Base-by-base conservation (phyloP, 2,329 filamentous ascomycete species). In the Scedosporium minutisporum region DNA sequence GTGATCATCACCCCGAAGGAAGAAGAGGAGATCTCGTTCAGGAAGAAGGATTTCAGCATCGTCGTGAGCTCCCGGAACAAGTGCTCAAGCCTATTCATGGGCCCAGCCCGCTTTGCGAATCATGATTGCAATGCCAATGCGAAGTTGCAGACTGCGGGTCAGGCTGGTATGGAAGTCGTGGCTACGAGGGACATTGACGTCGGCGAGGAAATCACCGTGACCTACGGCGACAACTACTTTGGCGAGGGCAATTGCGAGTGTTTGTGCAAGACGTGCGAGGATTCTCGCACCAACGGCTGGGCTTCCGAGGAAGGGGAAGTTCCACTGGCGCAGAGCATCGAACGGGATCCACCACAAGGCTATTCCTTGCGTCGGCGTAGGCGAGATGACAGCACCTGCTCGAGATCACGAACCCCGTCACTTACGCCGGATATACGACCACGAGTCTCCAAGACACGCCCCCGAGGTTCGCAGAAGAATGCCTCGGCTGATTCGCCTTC, bases 81-180 rank as follows among this genome's bases (percentile, higher is more conserved):
- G 76, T 88, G 88, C 65, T 89, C 93, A 33, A 96, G 91, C 60
- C 79, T 99, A 51, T 97, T 99, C 72, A 87, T 99, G 72, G 95
- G 95, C 0, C 96, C 95, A 6, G 95, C 95, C 41, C 87, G 95
- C 60, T 97, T 99, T 73, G 92, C 95, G 27, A 99, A 99, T 71
- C 95, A 99, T 75, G 95, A 99, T 74, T 99, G 95, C 76, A 84
- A 89, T 67, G 91, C 95, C 38, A 99, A 97, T 77, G 93, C 93
- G 7, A 85, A 87, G 70, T 82, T 99, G 55, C 88, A 90, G 68
- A 97, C 91, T 42, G 89, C 86, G 42, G 91, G 92, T 57, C 85
- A 88, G 63, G 87, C 93, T 63, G 91, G 91, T 42, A 97, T 99
- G 78, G 90, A 96, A 70, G 93, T 99, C 63, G 85, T 96, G 59